Evolutionary conservation across 179 eudicot genomes (phyloP), one percentile per base, ranked within the genome.

Genomic region (Patellifolia procumbens): DNA sequence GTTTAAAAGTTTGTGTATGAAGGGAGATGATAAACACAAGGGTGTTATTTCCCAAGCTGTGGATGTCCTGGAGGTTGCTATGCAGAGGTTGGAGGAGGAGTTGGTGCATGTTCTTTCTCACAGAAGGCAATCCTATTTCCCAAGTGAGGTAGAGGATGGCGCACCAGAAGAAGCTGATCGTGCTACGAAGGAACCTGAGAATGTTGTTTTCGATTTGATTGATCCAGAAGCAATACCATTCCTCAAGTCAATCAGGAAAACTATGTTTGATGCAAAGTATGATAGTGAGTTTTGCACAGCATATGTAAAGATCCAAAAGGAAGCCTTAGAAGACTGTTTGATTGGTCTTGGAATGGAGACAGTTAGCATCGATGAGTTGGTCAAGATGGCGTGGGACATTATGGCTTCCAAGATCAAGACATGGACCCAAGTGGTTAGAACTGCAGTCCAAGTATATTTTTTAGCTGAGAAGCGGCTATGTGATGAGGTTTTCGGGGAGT

Each of bases 21-120:
- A 79, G 53, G 82, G 78, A 37, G 53, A 65, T 28, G 83, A 83
- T 7, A 76, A 78, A 55, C 81, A 86, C 48, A 77, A 78, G 59
- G 81, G 85, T 52, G 82, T 87, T 17, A 58, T 83, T 12, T 80
- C 80, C 39, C 84, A 68, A 75, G 94, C 89, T 55, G 86, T 87
- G 65, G 76, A 69, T 70, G 77, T 87, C 43, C 78, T 91, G 84
- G 91, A 91, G 63, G 79, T 74, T 62, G 86, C 98, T 35, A 90
- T 91, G 97, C 84, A n/a, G 15, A 84, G 89, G 79, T 83, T 93
- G 58, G 90, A 88, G 49, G 90, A 88, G 56, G 98, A 90, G 76
- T 74, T 91, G 49, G 61, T 78, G 65, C 72, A 86, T 67, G 80
- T 92, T 71, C 90, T 93, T 82, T 80, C 70, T 53, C 83, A 85